Evolutionary conservation across 768 basidiomycete genomes (phyloP), one percentile per base, ranked within the genome.

Genomic region (Boletus pseudopeckii): DNA sequence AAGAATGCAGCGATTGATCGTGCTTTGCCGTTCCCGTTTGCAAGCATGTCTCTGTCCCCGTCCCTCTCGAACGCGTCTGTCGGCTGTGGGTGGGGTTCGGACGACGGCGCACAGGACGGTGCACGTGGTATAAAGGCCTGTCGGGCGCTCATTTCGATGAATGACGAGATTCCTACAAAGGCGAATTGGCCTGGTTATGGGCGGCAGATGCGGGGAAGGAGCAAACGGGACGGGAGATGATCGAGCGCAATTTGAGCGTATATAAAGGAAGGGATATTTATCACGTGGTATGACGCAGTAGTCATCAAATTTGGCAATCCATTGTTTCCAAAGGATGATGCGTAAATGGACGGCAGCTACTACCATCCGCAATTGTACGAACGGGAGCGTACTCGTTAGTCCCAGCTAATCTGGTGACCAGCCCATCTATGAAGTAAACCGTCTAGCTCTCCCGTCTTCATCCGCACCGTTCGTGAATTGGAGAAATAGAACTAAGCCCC

Each of bases 61-160:
- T 66, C 58, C 37, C 37, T 48, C 20, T 43, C 18, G 26, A 15
- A 43, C 4, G 24, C 17, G 24, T 58, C 60, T 11, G 49, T 37
- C 0, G 52, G 22, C n/a, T 38, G 54, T 26, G 39, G 26, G 22
- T 48, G 55, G 17, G 52, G n/a, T 20, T 62, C 57, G 9, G 60
- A 52, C 11, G 44, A 36, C 14, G 43, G 45, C 8, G 44, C 14
- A 33, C 51, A 38, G 10, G 66, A 65, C 10, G 56, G 48, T 1
- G 63, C 45, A 7, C 56, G 64, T 5, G 67, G 67, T 32, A 60
- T 10, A 47, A 68, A 68, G 7, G 61, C 57, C 15, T 67, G 67
- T 45, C 67, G 22, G 2, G 67, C 63, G 34, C 67, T 68, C 67
- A 68, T 68, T 11, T 36, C 20, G 26, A 42, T 10, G 30, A 8